Evolutionary conservation across 2,329 filamentous ascomycete species (phyloP).

Genomic region (Nakataea oryzae): DNA sequence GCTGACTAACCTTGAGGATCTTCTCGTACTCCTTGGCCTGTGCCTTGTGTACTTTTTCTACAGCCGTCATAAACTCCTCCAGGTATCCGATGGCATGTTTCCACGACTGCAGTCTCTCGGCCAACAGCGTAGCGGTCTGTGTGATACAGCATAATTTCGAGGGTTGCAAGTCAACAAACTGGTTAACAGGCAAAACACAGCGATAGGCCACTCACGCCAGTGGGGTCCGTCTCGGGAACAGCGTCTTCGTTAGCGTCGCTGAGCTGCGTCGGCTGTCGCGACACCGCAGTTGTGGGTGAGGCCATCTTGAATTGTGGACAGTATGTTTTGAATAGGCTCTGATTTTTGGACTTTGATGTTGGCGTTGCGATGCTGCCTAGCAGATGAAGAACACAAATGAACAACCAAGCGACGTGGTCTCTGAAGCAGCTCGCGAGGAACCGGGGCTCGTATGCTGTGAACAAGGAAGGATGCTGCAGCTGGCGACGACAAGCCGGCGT

Average conservation of each 20-base stretch:
- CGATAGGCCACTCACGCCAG: slow-evolving; percentile 33
- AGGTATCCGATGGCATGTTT: slow-evolving; percentile 89
- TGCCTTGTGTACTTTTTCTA: slow-evolving; percentile 75
- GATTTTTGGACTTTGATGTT: background rate
- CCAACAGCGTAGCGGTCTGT: slow-evolving; percentile 68
- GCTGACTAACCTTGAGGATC: slow-evolving; percentile 60
- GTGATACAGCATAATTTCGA: background rate
- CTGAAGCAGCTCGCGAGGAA: background rate
- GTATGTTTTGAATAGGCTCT: background rate
- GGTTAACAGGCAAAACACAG: background rate
- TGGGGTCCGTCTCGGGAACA: slow-evolving; percentile 46
- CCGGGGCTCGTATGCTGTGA: background rate
- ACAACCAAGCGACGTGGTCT: background rate
- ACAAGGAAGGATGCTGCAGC: background rate
- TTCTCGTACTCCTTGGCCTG: slow-evolving; percentile 94
- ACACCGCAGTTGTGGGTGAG: background rate
- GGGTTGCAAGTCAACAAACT: background rate
- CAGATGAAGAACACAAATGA: background rate
- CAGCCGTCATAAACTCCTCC: slow-evolving; percentile 77
- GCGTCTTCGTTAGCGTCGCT: slow-evolving; percentile 45
- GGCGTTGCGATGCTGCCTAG: background rate
- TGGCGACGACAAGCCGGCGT: background rate
- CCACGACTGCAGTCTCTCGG: slow-evolving; percentile 86
- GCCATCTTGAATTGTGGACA: background rate
- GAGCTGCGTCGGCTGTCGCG: slow-evolving; percentile 15